Conservation (phyloP, 1,139 yeast species). For the Citeromyces siamensis region DNA sequence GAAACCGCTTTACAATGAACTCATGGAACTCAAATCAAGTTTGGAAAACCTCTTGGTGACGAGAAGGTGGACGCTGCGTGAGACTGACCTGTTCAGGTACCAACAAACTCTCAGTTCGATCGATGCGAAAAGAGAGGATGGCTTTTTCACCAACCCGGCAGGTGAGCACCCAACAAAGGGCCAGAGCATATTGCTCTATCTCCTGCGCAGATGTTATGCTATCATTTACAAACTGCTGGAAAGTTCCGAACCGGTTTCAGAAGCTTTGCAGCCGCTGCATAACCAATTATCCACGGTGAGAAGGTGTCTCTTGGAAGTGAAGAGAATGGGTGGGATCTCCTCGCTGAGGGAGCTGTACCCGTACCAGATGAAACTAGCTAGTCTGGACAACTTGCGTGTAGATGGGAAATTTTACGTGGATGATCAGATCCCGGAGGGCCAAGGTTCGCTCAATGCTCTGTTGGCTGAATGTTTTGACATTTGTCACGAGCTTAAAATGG, state of each 20-base stretch:
- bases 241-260: conserved; percentile 90
- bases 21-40: conserved; percentile 55
- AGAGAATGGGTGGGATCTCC: conserved; percentile 84
- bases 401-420: conserved; percentile 91
- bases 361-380: conserved; percentile 85
- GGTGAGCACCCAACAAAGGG: conserved; percentile 25
- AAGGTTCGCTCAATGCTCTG: conserved; percentile 82
- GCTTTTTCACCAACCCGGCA: conserved; percentile 31
- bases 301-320: conserved; percentile 77
- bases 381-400: conserved; percentile 70
- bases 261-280: conserved; percentile 83
- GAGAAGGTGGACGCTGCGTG: conserved; percentile 93
- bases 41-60: conserved; percentile 78
- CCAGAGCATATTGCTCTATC: conserved; percentile 61
- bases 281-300: conserved; percentile 88
- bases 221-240: conserved; percentile 79
- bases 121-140: conserved; percentile 55
- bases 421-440: conserved; percentile 91
- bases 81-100: conserved; percentile 80
- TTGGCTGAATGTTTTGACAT: conserved; percentile 93
- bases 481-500: conserved; percentile 79
- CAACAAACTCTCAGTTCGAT: conserved; percentile 62
- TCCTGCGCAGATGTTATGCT: conserved; percentile 83
- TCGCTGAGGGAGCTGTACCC: conserved; percentile 86
- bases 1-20: conserved; percentile 35